Percentiles rank a stretch among this genome's conserved stretches.
phyloP scores from a whole-genome alignment of 257 asterid genomes.

The Osmanthus fragrans region DNA sequence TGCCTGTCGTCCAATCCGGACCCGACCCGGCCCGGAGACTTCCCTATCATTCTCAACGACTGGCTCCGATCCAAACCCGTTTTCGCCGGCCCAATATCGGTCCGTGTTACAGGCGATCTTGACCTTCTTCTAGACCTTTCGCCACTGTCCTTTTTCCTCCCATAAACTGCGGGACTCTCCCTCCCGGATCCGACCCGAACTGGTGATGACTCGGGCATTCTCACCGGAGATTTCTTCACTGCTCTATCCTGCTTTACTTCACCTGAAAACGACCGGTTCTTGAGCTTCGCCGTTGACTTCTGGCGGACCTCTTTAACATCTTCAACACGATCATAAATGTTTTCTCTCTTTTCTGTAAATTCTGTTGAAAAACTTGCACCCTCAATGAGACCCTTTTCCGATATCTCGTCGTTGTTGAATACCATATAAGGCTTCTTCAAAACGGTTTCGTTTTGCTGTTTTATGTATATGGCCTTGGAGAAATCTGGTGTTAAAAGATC shows the following conservation, averaged over 20 bases:
- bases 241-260: constrained; percentile 31
- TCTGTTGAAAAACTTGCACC: constrained; percentile 33
- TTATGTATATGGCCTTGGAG: background rate
- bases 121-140: constrained; percentile 69
- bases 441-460: constrained; percentile 25
- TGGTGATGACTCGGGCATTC: constrained; percentile 56
- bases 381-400: constrained; percentile 33
- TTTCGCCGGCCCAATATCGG: constrained; percentile 31
- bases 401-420: constrained; percentile 29
- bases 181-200: constrained; percentile 41
- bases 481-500: constrained; percentile 27
- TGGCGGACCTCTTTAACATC: constrained; percentile 39
- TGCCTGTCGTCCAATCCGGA: constrained; percentile 49
- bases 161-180: constrained; percentile 30
- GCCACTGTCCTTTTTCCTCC: constrained; percentile 44
- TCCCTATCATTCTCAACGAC: constrained; percentile 53
- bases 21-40: constrained; percentile 62
- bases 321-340: background rate
- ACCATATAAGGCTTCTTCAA: constrained; percentile 27
- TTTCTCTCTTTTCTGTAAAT: constrained; percentile 33
- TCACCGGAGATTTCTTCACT: constrained; percentile 52
- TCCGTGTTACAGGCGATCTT: constrained; percentile 58
- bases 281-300: constrained; percentile 51
- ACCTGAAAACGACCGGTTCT: constrained; percentile 40
- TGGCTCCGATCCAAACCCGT: constrained; percentile 44